Evolutionary conservation across 352 stramenopile genomes (phyloP).

Genomic region (Phytophthora pluvialis): DNA sequence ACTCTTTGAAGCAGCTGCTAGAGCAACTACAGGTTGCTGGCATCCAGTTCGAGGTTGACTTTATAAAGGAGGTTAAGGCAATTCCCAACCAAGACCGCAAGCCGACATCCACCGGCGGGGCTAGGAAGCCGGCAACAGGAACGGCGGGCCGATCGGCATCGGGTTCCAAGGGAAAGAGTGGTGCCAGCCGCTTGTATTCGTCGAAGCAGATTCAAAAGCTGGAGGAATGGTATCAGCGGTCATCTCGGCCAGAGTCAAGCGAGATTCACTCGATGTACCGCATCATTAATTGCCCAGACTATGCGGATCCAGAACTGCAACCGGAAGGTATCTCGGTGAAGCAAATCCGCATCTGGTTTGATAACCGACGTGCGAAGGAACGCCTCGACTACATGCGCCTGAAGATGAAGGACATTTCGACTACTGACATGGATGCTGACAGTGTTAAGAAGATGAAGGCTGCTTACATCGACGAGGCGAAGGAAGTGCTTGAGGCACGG

Average conservation of each 20-base stretch:
- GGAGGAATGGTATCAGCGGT: constrained; percentile 90
- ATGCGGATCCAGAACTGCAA: constrained; percentile 83
- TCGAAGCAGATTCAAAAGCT: constrained; percentile 89
- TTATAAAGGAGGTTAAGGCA: constrained; percentile 82
- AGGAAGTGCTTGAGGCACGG: constrained; percentile 85
- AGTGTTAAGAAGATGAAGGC: constrained; percentile 90
- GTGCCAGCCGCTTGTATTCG: constrained; percentile 84
- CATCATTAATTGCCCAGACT: constrained; percentile 88
- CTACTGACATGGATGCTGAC: constrained; percentile 81
- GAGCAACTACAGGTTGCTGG: constrained; percentile 81
- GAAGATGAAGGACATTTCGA: constrained; percentile 91
- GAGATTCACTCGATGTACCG: constrained; percentile 92
- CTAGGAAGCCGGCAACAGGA: constrained; percentile 40
- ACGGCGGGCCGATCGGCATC: constrained; percentile 44
- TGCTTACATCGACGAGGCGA: constrained; percentile 88
- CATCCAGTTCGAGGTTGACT: constrained; percentile 85
- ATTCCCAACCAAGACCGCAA: constrained; percentile 65
- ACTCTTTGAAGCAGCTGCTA: constrained; percentile 73
- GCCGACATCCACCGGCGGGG: constrained; percentile 19
- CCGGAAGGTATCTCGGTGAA: constrained; percentile 88
- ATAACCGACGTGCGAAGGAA: constrained; percentile 87
- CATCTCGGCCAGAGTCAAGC: constrained; percentile 76
- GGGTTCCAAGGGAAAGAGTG: constrained; percentile 72
- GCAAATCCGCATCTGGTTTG: constrained; percentile 90
- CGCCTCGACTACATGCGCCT: constrained; percentile 89